Evolutionary conservation across 371 early-diverging fungal genomes (phyloP).

Genomic region (Syncephalastrum racemosum): DNA sequence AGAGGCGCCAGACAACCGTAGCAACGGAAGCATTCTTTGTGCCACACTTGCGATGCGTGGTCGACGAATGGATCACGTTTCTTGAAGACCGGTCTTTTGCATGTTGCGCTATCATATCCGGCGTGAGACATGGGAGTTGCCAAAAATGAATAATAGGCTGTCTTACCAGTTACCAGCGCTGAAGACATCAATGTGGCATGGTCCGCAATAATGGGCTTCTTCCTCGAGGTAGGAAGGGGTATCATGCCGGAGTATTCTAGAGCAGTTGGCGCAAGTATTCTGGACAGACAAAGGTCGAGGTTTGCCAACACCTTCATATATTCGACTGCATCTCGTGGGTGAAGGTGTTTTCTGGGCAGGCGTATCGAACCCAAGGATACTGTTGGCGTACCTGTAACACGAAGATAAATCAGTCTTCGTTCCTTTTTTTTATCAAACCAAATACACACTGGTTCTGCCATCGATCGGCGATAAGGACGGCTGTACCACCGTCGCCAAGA

Average conservation of each 20-base stretch:
- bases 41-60: slow-evolving; percentile 46
- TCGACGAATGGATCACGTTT: slow-evolving; percentile 44
- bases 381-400: slow-evolving; percentile 37
- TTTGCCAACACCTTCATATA: neutral
- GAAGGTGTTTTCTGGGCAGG: no score
- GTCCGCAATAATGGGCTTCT: slow-evolving; percentile 29
- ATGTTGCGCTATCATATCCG: slow-evolving; percentile 29
- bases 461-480: slow-evolving; percentile 38
- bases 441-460: slow-evolving; percentile 47
- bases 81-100: slow-evolving; percentile 41
- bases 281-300: slow-evolving; percentile 19
- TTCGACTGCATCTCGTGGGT: no score
- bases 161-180: slow-evolving; percentile 36
- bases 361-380: slow-evolving; percentile 32
- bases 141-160: neutral
- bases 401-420: neutral
- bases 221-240: slow-evolving; percentile 18
- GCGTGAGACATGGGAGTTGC: no score
- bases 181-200: slow-evolving; percentile 32
- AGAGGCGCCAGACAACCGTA: slow-evolving; percentile 28
- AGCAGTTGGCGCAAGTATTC: slow-evolving; percentile 22
- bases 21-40: slow-evolving; percentile 54
- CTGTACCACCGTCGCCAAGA: slow-evolving; percentile 24
- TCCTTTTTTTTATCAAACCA: neutral
- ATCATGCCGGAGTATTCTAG: slow-evolving; percentile 19